Evolutionary conservation across 495 filamentous ascomycete species (phyloP).

Genomic region (Bacidia gigantensis): DNA sequence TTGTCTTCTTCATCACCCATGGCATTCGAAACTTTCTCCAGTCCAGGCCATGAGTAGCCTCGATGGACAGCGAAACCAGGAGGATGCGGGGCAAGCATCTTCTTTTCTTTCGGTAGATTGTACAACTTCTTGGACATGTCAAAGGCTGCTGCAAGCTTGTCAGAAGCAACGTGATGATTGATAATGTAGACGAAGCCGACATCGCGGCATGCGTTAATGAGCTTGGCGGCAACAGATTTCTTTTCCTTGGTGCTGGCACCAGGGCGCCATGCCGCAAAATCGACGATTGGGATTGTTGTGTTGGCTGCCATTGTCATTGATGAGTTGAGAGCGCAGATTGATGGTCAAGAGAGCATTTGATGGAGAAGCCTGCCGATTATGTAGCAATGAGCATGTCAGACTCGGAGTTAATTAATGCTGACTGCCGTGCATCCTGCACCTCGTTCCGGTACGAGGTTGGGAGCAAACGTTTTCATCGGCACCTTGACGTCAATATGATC

Average conservation of each 20-base stretch:
- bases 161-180: constrained; percentile 37
- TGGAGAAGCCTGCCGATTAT: neutral
- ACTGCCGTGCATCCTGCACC: neutral
- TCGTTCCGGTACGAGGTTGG: neutral
- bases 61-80: constrained; percentile 41
- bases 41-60: constrained; percentile 50
- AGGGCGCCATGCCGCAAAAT: constrained; percentile 33
- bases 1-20: constrained; percentile 35
- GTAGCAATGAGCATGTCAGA: neutral
- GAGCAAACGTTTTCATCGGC: neutral
- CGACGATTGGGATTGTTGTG: constrained; percentile 36
- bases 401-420: neutral
- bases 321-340: neutral
- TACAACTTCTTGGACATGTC: constrained; percentile 37
- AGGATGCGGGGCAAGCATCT: constrained; percentile 47
- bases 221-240: constrained; percentile 31
- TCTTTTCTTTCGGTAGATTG: constrained; percentile 30
- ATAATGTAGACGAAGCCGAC: constrained; percentile 48
- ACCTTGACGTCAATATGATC: neutral
- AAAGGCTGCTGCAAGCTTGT: constrained; percentile 39
- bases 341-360: neutral
- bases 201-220: constrained; percentile 38
- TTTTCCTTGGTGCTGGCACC: constrained; percentile 22
- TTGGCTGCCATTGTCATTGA: neutral
- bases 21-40: constrained; percentile 51